Conservation (phyloP, 1,284 basidiomycete species). For the Kalmanozyma brasiliensis region DNA sequence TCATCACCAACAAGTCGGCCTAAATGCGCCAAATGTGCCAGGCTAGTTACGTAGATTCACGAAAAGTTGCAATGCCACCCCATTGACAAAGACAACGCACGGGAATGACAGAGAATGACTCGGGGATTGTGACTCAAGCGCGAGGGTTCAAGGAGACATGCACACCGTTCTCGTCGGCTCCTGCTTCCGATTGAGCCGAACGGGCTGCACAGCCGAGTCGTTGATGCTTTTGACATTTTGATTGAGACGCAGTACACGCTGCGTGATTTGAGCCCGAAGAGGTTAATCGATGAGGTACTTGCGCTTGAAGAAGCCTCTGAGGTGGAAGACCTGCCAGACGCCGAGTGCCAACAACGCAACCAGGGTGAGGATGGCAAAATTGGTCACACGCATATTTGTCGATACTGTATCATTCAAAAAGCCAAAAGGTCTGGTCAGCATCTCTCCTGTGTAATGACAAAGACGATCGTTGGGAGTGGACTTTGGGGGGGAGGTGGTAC, state of each 20-base stretch:
- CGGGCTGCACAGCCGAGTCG: too few relatives aligned
- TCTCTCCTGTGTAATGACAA: too few relatives aligned
- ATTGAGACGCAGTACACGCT: too few relatives aligned
- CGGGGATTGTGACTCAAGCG: too few relatives aligned
- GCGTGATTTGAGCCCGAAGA: too few relatives aligned
- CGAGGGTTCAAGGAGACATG: too few relatives aligned
- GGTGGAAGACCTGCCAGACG: conserved; percentile 91
- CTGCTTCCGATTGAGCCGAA: too few relatives aligned
- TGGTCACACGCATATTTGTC: conserved; percentile 89
- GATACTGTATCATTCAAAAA: conserved; percentile 74
- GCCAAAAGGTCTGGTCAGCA: too few relatives aligned
- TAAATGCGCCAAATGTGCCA: conserved; percentile 9
- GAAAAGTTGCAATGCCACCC: neutral
- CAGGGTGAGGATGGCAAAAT: conserved; percentile 89
- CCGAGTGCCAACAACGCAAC: conserved; percentile 83
- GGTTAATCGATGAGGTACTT: conserved; percentile 92
- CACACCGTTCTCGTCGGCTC: too few relatives aligned
- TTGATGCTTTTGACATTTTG: too few relatives aligned
- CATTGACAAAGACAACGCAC: neutral
- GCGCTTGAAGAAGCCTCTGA: conserved; percentile 92
- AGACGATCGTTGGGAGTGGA: too few relatives aligned
- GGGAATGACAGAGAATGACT: too few relatives aligned
- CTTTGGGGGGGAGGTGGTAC: conserved; percentile 66
- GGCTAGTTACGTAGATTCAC: conserved; percentile 1
- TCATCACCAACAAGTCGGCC: conserved; percentile 55